Conservation (phyloP, 805 yeast species). For the Wickerhamiella domercqiae region DNA sequence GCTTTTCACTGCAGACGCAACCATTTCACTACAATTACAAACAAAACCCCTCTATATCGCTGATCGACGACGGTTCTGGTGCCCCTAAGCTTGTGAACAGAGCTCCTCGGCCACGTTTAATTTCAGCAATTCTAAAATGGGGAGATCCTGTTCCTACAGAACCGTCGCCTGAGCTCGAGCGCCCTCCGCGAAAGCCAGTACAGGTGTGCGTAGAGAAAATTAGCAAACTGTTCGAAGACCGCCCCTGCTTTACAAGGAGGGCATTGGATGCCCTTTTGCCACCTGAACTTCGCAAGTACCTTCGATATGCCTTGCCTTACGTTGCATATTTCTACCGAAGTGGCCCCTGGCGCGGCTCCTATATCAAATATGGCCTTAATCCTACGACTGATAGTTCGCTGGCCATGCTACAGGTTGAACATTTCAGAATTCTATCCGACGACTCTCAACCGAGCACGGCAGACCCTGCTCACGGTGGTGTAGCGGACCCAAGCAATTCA, state of each 20-base stretch:
- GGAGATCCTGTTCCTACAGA: slow-evolving; percentile 22
- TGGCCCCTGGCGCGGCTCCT: slow-evolving; percentile 93
- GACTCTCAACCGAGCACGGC: slow-evolving; percentile 7
- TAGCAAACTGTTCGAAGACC: slow-evolving; percentile 37
- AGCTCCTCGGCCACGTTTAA: slow-evolving; percentile 19
- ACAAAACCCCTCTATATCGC: slow-evolving; percentile 46
- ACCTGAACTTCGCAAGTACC: slow-evolving; percentile 13
- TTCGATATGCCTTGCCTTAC: slow-evolving; percentile 71
- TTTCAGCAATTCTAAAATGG: slow-evolving; percentile 23
- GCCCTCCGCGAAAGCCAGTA: slow-evolving; percentile 28
- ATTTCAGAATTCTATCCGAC: slow-evolving; percentile 39
- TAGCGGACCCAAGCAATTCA: background rate
- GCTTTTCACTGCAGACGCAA: slow-evolving; percentile 57
- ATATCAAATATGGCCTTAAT: slow-evolving; percentile 62
- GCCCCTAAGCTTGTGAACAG: slow-evolving; percentile 22
- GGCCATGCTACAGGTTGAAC: slow-evolving; percentile 69
- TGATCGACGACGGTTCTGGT: slow-evolving; percentile 40
- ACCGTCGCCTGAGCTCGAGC: slow-evolving; percentile 28
- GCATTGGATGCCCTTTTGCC: slow-evolving; percentile 30
- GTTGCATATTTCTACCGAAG: slow-evolving; percentile 66
- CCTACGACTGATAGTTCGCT: slow-evolving; percentile 43
- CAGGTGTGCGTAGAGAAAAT: slow-evolving; percentile 25
- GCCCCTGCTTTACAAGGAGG: slow-evolving; percentile 78
- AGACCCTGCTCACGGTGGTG: slow-evolving; percentile 11
- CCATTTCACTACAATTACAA: slow-evolving; percentile 69